These are phyloP conservation scores for Fremontodendron californicum DNA, from an alignment of 345 rosid species.

Conservation along the genomic window DNA sequence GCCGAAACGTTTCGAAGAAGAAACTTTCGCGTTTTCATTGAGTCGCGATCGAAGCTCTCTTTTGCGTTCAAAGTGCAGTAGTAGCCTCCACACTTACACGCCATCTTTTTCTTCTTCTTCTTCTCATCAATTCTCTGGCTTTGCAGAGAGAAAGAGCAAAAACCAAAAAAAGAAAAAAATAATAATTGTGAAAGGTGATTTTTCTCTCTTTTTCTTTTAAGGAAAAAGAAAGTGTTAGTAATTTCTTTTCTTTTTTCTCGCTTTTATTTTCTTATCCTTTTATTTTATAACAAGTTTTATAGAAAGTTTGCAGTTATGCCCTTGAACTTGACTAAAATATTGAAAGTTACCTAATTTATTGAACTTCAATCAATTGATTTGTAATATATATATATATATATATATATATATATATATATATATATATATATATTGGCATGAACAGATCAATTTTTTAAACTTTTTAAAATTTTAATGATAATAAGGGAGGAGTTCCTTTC, in stretches of 20 bases:
- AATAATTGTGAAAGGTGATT: background rate
- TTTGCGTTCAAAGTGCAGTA: conserved; percentile 28
- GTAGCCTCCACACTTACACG: conserved; percentile 42
- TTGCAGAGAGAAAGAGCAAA: background rate
- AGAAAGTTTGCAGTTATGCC: background rate
- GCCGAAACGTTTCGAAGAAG: conserved; percentile 41
- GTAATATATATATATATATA: too few relatives aligned
- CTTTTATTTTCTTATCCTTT: too few relatives aligned
- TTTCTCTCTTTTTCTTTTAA: background rate
- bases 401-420: too few relatives aligned
- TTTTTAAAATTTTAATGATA: too few relatives aligned
- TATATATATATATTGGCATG: too few relatives aligned
- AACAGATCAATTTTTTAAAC: too few relatives aligned
- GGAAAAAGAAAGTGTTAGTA: background rate
- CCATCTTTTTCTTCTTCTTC: conserved; percentile 23
- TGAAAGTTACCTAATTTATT: background rate
- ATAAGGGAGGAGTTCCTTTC: too few relatives aligned
- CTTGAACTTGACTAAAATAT: background rate
- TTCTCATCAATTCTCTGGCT: conserved; percentile 17
- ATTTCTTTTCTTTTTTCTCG: background rate
- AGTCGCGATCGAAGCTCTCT: conserved; percentile 28
- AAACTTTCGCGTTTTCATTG: conserved; percentile 28
- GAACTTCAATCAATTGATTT: too few relatives aligned
- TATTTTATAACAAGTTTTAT: background rate
- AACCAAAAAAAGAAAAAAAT: background rate